These are phyloP conservation scores for Coemansia aciculifera DNA, from an alignment of 192 early-diverging fungal genomes.

Conservation along the genomic window DNA sequence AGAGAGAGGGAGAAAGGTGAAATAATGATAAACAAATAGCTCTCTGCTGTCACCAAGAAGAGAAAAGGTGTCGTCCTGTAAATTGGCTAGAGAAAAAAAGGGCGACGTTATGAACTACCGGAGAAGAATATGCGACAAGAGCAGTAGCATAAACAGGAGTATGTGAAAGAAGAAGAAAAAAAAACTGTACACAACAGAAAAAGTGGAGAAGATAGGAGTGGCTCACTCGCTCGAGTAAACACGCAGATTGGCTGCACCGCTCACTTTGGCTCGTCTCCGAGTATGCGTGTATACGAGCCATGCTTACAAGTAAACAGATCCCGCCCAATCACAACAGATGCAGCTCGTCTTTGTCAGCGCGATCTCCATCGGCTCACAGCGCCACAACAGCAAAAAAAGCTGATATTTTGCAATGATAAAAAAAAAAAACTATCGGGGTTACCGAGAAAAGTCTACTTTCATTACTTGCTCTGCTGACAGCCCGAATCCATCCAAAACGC, in stretches of 20 bases:
- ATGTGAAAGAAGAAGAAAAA: neutral
- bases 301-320: slow-evolving; percentile 30
- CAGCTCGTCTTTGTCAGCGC: neutral
- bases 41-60: neutral
- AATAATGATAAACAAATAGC: slow-evolving; percentile 14
- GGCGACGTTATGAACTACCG: neutral
- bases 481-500: slow-evolving; percentile 47
- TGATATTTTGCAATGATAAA: neutral
- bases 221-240: neutral
- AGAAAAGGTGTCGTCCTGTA: neutral
- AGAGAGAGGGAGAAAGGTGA: neutral
- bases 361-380: neutral
- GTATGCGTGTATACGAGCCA: neutral
- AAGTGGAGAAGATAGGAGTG: slow-evolving; percentile 1
- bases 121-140: no score
- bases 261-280: neutral
- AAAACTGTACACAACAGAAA: slow-evolving; percentile 4
- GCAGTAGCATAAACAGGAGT: slow-evolving; percentile 4
- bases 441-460: slow-evolving; percentile 45
- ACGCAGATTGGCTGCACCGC: slow-evolving; percentile 7
- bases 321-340: slow-evolving; percentile 29
- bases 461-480: slow-evolving; percentile 34
- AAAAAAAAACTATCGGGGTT: neutral
- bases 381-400: neutral
- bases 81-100: neutral